Evolutionary conservation across 2,329 filamentous ascomycete genomes (phyloP).

Genomic region (Dothiorella sarmentorum): DNA sequence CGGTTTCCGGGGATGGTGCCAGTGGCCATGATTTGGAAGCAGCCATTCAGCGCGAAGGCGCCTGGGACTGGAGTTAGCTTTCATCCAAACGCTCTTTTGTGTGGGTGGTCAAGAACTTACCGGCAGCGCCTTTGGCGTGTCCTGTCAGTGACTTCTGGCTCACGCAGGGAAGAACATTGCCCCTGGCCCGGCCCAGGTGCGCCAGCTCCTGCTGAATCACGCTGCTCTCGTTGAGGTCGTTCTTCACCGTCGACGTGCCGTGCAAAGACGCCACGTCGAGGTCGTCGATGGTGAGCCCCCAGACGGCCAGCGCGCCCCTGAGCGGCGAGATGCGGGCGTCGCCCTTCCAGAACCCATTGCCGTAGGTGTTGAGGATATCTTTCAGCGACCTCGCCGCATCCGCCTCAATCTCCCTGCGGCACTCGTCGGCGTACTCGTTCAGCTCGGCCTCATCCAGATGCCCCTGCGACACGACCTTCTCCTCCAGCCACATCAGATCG

Average conservation of each 20-base stretch:
- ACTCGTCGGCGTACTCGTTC: too few species aligned
- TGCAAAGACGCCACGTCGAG: constrained; percentile 39
- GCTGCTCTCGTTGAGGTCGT: constrained; percentile 40
- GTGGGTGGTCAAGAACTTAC: constrained; percentile 29
- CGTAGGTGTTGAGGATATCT: constrained; percentile 21
- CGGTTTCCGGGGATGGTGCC: constrained; percentile 37
- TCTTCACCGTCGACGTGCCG: constrained; percentile 40
- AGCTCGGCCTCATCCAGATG: too few species aligned
- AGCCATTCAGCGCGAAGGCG: constrained; percentile 40
- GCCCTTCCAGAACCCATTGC: constrained; percentile 34
- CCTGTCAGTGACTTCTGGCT: constrained; percentile 37
- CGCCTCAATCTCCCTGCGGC: neutral
- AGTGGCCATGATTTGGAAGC: constrained; percentile 35
- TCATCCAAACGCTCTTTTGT: too few species aligned
- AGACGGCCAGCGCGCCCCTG: constrained; percentile 35
- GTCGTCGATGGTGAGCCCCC: constrained; percentile 40
- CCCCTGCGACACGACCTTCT: too few species aligned
- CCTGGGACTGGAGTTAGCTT: too few species aligned
- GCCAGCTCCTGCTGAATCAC: constrained; percentile 37
- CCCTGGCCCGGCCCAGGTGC: constrained; percentile 34
- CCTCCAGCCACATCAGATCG: too few species aligned
- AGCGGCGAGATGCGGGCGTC: constrained; percentile 33
- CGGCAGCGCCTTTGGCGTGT: too few species aligned
- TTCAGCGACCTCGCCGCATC: neutral
- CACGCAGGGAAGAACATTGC: constrained; percentile 34